Evolutionary conservation across 1,139 yeast genomes (phyloP).

Genomic region (Zygosaccharomyces sapae): DNA sequence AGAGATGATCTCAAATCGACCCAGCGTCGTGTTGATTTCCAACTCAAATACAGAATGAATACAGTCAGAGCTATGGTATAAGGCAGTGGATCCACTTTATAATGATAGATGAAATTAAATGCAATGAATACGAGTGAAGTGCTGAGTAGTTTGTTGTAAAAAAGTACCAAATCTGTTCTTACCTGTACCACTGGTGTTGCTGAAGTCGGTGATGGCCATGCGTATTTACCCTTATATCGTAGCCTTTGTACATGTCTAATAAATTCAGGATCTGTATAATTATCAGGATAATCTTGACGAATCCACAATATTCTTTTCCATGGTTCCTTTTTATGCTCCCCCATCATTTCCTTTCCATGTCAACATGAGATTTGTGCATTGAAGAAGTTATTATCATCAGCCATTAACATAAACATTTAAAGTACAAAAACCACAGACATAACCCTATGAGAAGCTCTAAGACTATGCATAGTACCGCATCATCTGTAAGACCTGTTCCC

Average conservation of each 20-base stretch:
- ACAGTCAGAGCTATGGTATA: constrained; percentile 17
- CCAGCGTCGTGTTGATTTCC: constrained; percentile 7
- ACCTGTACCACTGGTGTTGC: constrained; percentile 53
- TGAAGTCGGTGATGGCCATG: constrained; percentile 47
- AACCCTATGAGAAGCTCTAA: too few relatives aligned
- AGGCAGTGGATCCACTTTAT: constrained; percentile 24
- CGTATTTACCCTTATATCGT: constrained; percentile 34
- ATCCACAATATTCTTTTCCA: constrained; percentile 92
- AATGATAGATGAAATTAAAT: constrained; percentile 40
- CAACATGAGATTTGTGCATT: too few relatives aligned
- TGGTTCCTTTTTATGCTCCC: constrained; percentile 5
- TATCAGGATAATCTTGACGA: constrained; percentile 87
- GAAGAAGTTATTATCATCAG: too few relatives aligned
- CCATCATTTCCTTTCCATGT: background rate
- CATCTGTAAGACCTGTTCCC: constrained; percentile 5
- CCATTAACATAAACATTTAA: too few relatives aligned
- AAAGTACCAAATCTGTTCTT: constrained; percentile 39
- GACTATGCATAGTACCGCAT: background rate
- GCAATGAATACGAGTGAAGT: constrained; percentile 36
- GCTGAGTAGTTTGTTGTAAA: constrained; percentile 31
- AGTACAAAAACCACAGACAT: too few relatives aligned
- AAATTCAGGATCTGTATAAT: constrained; percentile 78
- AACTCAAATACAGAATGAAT: constrained; percentile 9
- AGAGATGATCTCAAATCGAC: constrained; percentile 53
- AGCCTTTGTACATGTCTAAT: constrained; percentile 74